Base-by-base conservation (phyloP, 345 rosid species). In the Draba incana region DNA sequence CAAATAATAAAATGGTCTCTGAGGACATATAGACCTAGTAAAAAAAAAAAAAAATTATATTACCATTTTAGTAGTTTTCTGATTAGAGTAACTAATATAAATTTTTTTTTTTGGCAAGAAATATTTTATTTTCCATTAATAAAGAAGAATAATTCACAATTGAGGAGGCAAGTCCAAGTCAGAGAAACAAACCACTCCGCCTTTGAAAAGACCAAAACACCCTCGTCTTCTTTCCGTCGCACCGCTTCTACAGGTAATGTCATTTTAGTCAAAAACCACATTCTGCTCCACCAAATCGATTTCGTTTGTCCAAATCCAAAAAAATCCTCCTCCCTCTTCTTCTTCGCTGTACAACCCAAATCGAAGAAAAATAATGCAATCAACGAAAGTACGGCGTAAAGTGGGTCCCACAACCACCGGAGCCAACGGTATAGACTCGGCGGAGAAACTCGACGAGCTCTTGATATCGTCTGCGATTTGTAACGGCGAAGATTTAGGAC, bases 401-500 rank as follows among this genome's bases (percentile, higher is more conserved):
- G 81, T 82, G 68, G 84, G 67, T 39, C 86, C 92, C 28, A 16
- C 80, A 13, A 47, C 81, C 39, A 54, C 78, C 60, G 85, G 80
- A 30, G 31, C 31, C 31, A 81, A 74, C 60, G 82, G 78, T 38
- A 85, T 82, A 7, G 93, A 90, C 76, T 81, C 98, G 1, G 91
- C 85, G 53, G 97, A 88, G 37, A 93, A 88, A 73, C 83, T 82
- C 42, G 98, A 93, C 59, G 95, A 83, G 52, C 81, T 88, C 58
- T 81, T 90, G 72, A 89, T 93, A 9, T 93, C 97, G 13, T 84
- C 96, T 45, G 95, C 95, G 75, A 82, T 93, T 72, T 87, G 88
- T 82, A 91, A 93, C 87, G 91, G 89, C 38, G 97, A 93, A 64
- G 98, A 93, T 77, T 77, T 93, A 7, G 96, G 95, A 8, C 88